These are phyloP conservation scores for Metschnikowia similis DNA, from an alignment of 805 yeast species.

Conservation along the genomic window DNA sequence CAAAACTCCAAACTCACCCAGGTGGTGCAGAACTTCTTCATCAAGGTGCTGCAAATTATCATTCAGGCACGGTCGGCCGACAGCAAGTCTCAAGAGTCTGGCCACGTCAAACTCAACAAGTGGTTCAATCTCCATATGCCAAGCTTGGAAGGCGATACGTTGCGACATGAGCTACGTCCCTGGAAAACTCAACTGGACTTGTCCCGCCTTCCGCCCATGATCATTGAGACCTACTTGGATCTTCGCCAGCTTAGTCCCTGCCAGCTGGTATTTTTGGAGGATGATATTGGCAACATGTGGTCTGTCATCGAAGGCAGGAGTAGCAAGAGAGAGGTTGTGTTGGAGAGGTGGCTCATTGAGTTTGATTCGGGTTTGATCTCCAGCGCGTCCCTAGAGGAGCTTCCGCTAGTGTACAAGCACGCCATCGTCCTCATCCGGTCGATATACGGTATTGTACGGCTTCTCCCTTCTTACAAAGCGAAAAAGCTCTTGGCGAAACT, in stretches of 20 bases:
- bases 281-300: slow-evolving; percentile 51
- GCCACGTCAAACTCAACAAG: slow-evolving; percentile 37
- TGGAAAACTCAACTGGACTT: slow-evolving; percentile 54
- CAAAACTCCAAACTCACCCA: slow-evolving; percentile 33
- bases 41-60: slow-evolving; percentile 57
- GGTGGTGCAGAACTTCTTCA: slow-evolving; percentile 58
- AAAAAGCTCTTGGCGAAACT: slow-evolving; percentile 28
- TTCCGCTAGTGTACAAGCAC: slow-evolving; percentile 68
- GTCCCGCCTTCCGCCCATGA: slow-evolving; percentile 66
- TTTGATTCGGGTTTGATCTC: slow-evolving; percentile 48
- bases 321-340: slow-evolving; percentile 76
- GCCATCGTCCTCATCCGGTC: slow-evolving; percentile 71
- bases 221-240: slow-evolving; percentile 79
- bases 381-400: slow-evolving; percentile 43
- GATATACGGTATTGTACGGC: slow-evolving; percentile 57
- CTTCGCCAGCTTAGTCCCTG: slow-evolving; percentile 51
- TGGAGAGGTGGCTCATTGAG: slow-evolving; percentile 92
- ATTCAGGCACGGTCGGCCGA: slow-evolving; percentile 41
- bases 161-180: slow-evolving; percentile 53
- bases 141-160: slow-evolving; percentile 23
- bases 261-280: slow-evolving; percentile 57
- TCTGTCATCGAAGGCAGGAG: slow-evolving; percentile 53
- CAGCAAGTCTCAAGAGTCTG: slow-evolving; percentile 14
- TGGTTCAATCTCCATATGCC: slow-evolving; percentile 61
- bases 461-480: slow-evolving; percentile 70